Base-by-base conservation (phyloP, 1,284 basidiomycete species). In the Tylopilus orsonianus region DNA sequence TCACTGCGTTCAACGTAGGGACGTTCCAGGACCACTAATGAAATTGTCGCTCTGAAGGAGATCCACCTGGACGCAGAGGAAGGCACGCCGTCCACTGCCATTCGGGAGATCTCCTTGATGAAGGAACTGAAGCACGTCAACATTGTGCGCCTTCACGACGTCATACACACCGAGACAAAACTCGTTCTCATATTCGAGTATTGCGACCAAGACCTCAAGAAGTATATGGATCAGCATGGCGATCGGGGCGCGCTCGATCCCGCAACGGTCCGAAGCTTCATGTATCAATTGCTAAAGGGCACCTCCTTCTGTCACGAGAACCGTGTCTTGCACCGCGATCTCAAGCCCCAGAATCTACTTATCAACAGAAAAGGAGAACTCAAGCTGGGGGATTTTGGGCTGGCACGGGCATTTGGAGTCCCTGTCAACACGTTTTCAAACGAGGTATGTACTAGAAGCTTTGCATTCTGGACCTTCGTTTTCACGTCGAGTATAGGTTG, bases 271-370 rank as follows among this genome's bases (percentile, higher is more conserved):
- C 87, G 93, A 56, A 95, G 86, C 64, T 98, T 97, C 72, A 95
- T 93, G 92, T 97, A 90, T 69, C 95, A 99, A 71, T 83, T 99
- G 32, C 78, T 98, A 62, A 97, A 97, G 71, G 97, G 97, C 41
- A 93, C 95, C 22, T 95, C 95, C 26, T 99, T 97, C 71, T 99
- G 97, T 69, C 97, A 99, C 70, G 95, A 97, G 68, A 98, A 99
- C 65, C 86, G 97, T 57, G 94, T 99, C 27, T 79, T 99, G 12
- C 97, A 99, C 69, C 87, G 97, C 26, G 96, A 99, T 71, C 78
- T 99, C 50, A 99, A 98, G 71, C 96, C 96, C 1, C 96, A 99
- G 71, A 99, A 99, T 65, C 75, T 99, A 47, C 82, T 99, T 53
- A 98, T 99, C 73, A 96, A 98, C 70, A 84, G 93, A 62, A 93